Conservation (phyloP, 768 basidiomycete species). For the Phylloporus sp. region DNA sequence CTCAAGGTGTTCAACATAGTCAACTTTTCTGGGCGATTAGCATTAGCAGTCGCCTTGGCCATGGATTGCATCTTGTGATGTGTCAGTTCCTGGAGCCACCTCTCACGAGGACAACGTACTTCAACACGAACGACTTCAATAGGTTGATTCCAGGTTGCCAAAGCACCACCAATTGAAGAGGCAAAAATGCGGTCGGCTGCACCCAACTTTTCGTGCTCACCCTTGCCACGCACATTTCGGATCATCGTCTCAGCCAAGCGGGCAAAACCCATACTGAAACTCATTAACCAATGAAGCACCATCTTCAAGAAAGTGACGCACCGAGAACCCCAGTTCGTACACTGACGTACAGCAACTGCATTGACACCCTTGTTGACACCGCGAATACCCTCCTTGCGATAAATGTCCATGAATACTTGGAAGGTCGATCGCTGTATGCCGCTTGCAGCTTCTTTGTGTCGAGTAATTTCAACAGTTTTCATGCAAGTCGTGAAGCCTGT, state of each 20-base stretch:
- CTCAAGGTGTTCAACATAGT: constrained; percentile 87
- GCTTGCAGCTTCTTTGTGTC: constrained; percentile 82
- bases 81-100: constrained; percentile 1
- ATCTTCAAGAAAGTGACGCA: constrained; percentile 30
- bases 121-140: constrained; percentile 97
- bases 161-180: constrained; percentile 87
- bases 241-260: constrained; percentile 84
- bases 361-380: constrained; percentile 99
- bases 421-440: constrained; percentile 91
- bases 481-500: constrained; percentile 98
- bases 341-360: constrained; percentile 86
- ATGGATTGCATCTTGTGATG: constrained; percentile 92
- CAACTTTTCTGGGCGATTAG: constrained; percentile 84
- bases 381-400: constrained; percentile 85
- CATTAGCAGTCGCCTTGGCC: constrained; percentile 69
- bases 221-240: constrained; percentile 72
- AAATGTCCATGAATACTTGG: constrained; percentile 93
- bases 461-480: constrained; percentile 98
- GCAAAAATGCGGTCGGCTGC: constrained; percentile 85
- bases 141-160: constrained; percentile 99
- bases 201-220: constrained; percentile 67
- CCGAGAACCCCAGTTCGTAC: constrained; percentile 93
- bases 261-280: constrained; percentile 87
- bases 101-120: constrained; percentile 38
- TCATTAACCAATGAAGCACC: constrained; percentile 1